Evolutionary conservation across 1,284 basidiomycete species (phyloP), one percentile per base, ranked within the genome.

Genomic region (Cystobasidium slooffiae): DNA sequence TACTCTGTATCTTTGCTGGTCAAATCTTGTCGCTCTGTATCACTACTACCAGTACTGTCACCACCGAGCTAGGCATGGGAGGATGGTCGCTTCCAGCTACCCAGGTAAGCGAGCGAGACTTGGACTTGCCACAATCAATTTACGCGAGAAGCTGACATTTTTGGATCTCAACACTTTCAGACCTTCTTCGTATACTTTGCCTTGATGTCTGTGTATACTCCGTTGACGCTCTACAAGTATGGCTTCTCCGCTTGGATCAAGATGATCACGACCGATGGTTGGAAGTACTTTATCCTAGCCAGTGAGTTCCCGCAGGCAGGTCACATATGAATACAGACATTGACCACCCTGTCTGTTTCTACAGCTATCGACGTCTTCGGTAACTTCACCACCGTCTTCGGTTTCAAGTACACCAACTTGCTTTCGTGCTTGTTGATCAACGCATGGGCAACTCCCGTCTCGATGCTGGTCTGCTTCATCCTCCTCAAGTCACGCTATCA

Each of bases 381-480:
- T 31, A 65, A 61, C 52, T 74, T 73, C 24, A n/a, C 67, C 9
- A 73, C 70, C 31, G 63, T 65, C 18, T 56, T 73, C 53, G 62
- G 92, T 10, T 94, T 91, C 81, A 86, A 91, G 82, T 93, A 91
- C 84, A 94, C 92, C 51, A 91, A 91, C 75, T 83, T 94, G 0
- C 84, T 94, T 49, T 93, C 91, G 0, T 92, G 90, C 82, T 91
- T 92, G 90, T 86, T 94, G 16, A 88, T 94, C 67, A 90, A 93
- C 80, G 89, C 88, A 63, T 92, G 91, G 91, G 92, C 92, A 0
- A 93, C 92, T 78, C 92, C 92, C 20, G 87, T 91, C 6, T 93
- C 92, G 81, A 84, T 93, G 80, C 86, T 91, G 82, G 88, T 93
- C 82, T 88, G 88, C 58, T 93, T 89, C 87, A 75, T 94, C 9